Percentiles rank a stretch among this genome's conserved stretches.
These are phyloP conservation scores for Globisporangium cederbergense DNA, from an alignment of 352 stramenopile genomes.

Conservation along the genomic window DNA sequence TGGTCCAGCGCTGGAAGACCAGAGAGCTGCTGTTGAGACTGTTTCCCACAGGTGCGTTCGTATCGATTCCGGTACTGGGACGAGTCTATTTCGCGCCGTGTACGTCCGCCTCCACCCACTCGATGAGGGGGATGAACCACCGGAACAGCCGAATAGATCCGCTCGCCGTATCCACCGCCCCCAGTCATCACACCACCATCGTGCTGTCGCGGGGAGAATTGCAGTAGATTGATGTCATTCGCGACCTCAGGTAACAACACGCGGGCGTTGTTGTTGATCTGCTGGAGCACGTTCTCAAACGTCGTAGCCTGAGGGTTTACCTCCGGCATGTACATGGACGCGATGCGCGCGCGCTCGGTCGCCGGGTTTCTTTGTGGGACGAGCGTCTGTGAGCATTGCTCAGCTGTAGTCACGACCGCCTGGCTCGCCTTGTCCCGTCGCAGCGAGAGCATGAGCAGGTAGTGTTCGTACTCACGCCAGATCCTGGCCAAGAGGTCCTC, in stretches of 20 bases:
- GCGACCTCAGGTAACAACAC: slow-evolving; percentile 46
- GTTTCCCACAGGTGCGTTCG: slow-evolving; percentile 8
- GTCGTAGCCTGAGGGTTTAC: slow-evolving; percentile 21
- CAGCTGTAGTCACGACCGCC: slow-evolving; percentile 39
- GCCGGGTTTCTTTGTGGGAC: slow-evolving; percentile 63
- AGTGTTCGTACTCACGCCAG: slow-evolving; percentile 54
- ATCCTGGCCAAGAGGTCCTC: slow-evolving; percentile 62
- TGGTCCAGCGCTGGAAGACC: slow-evolving; percentile 12
- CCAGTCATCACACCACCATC: background rate
- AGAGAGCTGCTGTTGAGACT: no score
- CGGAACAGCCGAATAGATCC: background rate
- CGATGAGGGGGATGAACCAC: slow-evolving; percentile 7
- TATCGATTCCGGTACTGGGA: slow-evolving; percentile 4
- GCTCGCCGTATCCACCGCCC: background rate
- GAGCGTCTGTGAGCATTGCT: slow-evolving; percentile 52
- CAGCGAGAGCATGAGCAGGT: slow-evolving; percentile 57
- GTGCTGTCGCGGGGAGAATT: slow-evolving; percentile 3
- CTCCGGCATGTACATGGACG: slow-evolving; percentile 40
- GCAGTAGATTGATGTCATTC: slow-evolving; percentile 22
- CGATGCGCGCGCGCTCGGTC: slow-evolving; percentile 48
- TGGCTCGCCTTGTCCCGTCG: slow-evolving; percentile 55
- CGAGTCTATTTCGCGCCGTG: background rate
- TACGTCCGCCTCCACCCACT: slow-evolving; percentile 1
- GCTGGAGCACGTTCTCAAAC: slow-evolving; percentile 45
- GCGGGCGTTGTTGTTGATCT: slow-evolving; percentile 52